These are phyloP conservation scores for Tetracentron sinense DNA, from an alignment of 164 flowering plant species.

Conservation along the genomic window DNA sequence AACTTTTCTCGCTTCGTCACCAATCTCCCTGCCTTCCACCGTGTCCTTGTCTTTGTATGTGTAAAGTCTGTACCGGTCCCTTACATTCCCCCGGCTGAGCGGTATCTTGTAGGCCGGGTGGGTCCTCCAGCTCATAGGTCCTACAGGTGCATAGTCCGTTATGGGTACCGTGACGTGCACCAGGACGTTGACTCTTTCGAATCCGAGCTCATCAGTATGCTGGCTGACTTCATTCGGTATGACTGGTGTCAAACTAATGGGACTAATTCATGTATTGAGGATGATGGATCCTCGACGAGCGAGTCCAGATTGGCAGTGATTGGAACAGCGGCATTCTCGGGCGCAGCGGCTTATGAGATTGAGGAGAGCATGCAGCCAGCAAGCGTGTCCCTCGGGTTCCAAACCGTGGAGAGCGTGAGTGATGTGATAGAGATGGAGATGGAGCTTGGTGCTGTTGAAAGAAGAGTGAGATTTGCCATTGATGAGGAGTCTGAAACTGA, in stretches of 20 bases:
- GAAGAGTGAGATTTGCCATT: constrained; percentile 60
- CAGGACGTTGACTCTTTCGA: constrained; percentile 85
- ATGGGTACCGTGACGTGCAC: constrained; percentile 91
- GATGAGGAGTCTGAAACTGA: constrained; percentile 39
- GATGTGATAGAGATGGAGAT: constrained; percentile 72
- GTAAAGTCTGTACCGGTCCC: constrained; percentile 87
- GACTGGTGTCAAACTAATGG: constrained; percentile 34
- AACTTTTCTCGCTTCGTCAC: constrained; percentile 93
- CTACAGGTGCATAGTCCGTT: constrained; percentile 84
- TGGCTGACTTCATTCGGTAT: constrained; percentile 65
- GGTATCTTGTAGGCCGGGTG: constrained; percentile 83
- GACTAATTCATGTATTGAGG: constrained; percentile 19
- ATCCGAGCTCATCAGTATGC: constrained; percentile 53
- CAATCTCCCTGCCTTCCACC: constrained; percentile 93
- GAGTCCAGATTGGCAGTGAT: constrained; percentile 60
- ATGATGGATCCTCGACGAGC: constrained; percentile 32
- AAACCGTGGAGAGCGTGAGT: constrained; percentile 46
- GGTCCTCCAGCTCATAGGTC: constrained; percentile 80
- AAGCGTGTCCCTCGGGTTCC: constrained; percentile 59
- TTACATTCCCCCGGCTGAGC: constrained; percentile 62
- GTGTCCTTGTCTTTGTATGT: constrained; percentile 71
- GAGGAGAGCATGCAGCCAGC: constrained; percentile 55
- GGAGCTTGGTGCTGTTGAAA: constrained; percentile 27
- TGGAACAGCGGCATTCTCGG: constrained; percentile 44
- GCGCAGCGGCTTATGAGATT: constrained; percentile 37